Evolutionary conservation across 495 filamentous ascomycete genomes (phyloP).

Genomic region (Paragyromitra xinjiangensis): DNA sequence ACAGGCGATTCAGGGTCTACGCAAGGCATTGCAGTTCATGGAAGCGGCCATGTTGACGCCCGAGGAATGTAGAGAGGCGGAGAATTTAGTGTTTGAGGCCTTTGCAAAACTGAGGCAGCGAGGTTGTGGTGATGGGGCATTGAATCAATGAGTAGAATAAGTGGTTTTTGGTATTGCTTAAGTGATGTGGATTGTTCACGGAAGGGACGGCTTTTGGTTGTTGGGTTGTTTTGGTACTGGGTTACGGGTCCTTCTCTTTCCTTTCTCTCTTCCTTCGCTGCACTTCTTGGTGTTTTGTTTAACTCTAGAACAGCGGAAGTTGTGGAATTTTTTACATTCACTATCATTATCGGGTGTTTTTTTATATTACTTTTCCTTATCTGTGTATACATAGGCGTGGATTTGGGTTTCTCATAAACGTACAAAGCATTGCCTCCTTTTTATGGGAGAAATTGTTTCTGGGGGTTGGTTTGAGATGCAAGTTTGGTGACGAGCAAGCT

Average conservation of each 20-base stretch:
- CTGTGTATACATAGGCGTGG: constrained; percentile 28
- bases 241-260: constrained; percentile 15
- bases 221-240: constrained; percentile 23
- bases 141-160: constrained; percentile 7
- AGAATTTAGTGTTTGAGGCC: constrained; percentile 45
- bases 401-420: constrained; percentile 29
- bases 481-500: not conserved
- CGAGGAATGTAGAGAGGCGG: constrained; percentile 40
- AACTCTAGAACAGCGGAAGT: constrained; percentile 10
- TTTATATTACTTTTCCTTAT: constrained; percentile 6
- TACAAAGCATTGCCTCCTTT: constrained; percentile 25
- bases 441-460: not conserved
- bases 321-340: constrained; percentile 15
- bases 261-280: not conserved
- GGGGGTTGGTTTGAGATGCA: not conserved
- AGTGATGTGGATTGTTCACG: constrained; percentile 20
- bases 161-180: constrained; percentile 6
- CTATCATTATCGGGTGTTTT: not conserved
- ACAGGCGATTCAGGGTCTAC: constrained; percentile 22
- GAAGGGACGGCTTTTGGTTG: constrained; percentile 22
- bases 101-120: constrained; percentile 42
- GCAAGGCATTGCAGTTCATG: constrained; percentile 29
- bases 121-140: constrained; percentile 8
- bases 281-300: constrained; percentile 10
- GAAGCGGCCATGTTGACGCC: constrained; percentile 15